Conservation (phyloP, 192 early-diverging fungal genomes). For the Entrophospora sp. region DNA sequence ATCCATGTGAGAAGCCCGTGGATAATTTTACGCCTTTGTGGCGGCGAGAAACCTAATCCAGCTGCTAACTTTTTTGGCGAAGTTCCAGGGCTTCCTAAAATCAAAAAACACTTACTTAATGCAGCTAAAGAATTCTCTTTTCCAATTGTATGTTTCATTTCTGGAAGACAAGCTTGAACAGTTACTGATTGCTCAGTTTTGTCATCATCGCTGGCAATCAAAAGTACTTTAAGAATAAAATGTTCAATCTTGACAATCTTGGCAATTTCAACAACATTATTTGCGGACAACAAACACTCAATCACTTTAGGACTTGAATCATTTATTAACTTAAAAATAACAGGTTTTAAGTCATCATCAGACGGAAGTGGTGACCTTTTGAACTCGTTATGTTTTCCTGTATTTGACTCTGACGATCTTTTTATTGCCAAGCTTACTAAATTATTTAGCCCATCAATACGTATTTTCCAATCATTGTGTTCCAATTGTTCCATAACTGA, state of each 20-base stretch:
- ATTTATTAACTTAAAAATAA: constrained; percentile 1
- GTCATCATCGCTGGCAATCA: not conserved
- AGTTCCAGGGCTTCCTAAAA: not conserved
- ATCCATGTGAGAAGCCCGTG: constrained; percentile 10
- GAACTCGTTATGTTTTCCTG: not conserved
- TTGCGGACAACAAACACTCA: not conserved
- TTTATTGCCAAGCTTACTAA: not conserved
- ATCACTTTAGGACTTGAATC: constrained; percentile 10
- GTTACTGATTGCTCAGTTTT: not conserved
- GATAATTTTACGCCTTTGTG: constrained; percentile 13
- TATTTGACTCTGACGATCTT: not conserved
- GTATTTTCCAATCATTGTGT: not conserved
- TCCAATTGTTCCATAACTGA: constrained; percentile 15
- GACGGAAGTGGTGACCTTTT: constrained; percentile 5
- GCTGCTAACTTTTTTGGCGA: not conserved
- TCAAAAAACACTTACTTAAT: constrained; percentile 9
- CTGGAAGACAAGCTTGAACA: not conserved
- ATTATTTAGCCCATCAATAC: not conserved
- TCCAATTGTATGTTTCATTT: not conserved
- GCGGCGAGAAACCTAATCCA: not conserved
- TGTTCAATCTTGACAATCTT: constrained; percentile 1
- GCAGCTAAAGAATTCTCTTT: not conserved
- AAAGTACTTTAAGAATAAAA: not conserved
- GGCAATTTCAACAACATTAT: not conserved
- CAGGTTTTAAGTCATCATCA: constrained; percentile 8